Base-by-base conservation (phyloP, 306 rosid species). In the Sophora flavescens region DNA sequence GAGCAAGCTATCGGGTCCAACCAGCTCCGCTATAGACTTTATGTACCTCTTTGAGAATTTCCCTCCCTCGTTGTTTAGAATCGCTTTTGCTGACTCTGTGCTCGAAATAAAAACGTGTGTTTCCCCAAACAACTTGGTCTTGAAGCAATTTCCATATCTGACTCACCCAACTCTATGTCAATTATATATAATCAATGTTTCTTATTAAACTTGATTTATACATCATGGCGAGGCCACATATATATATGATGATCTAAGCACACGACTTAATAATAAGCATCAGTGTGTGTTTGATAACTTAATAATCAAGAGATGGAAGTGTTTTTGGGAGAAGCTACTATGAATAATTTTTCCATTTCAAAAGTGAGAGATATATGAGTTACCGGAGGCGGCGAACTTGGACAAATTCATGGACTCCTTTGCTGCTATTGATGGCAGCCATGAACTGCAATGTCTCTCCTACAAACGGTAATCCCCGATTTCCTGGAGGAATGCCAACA, bases 401-500 rank as follows among this genome's bases (percentile, higher is more conserved):
- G 16, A 92, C 98, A 77, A 92, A 95, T 69, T 92, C 90, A 62
- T 95, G 87, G 38, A 95, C 85, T 12, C 97, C 98, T 42, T 84
- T 84, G 59, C 71, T 64, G 77, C 92, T 81, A 12, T 87, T 88
- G 13, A 85, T 82, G 82, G 98, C 93, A 5, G 98, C 93, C 96
- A 95, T 89, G 90, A 95, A 95, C 35, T 95, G 88, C 6, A 90
- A 72, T 11, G 97, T 95, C 82, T 95, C 98, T 67, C 97, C 97
- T 2, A 86, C 54, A 28, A 95, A 83, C 0, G 96, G 95, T 1
- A 90, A 68, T 16, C 95, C 98, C 61, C 26, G 28, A 59, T 80
- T 87, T 47, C 98, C 97, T 0, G 90, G 97, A 76, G 92, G 95
- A 86, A 74, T 73, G 53, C 56, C 59, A 0, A 17, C 58, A 36